These are phyloP conservation scores for Colletotrichum tropicale DNA, from an alignment of 2,329 filamentous ascomycete genomes.

Conservation along the genomic window DNA sequence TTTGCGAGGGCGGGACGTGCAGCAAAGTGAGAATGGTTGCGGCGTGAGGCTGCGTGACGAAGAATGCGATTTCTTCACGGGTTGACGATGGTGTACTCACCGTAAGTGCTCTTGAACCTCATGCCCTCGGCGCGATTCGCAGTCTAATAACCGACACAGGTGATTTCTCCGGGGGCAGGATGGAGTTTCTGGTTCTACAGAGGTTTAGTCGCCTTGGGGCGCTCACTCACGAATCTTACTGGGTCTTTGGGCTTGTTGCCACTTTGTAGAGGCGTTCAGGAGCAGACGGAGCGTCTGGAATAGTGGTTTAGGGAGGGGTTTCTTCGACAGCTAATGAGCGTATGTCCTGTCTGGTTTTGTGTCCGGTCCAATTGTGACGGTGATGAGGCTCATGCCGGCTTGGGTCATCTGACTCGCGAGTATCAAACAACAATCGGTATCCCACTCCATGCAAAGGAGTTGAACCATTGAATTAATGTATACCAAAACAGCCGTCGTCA, in stretches of 20 bases:
- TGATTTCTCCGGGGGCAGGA: neutral
- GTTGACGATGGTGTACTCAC: neutral
- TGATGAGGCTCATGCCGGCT: neutral
- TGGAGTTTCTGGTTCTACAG: neutral
- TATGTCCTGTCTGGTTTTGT: rapidly evolving
- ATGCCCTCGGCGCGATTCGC: rapidly evolving
- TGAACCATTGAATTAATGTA: rapidly evolving
- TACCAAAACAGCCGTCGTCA: too few relatives aligned
- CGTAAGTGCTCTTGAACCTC: neutral
- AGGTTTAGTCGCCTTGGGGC: neutral
- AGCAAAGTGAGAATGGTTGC: neutral
- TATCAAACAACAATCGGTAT: neutral
- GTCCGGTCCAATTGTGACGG: neutral
- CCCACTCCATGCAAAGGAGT: neutral
- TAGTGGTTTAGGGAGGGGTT: neutral
- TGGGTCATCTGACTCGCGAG: neutral
- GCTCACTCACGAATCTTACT: neutral
- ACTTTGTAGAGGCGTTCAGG: neutral
- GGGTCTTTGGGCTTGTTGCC: neutral
- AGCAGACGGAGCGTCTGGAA: neutral
- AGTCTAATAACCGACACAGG: rapidly evolving
- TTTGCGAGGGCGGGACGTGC: constrained; percentile 6
- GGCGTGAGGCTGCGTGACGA: neutral
- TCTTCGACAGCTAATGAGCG: neutral
- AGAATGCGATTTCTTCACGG: neutral